Percentiles rank a stretch among this genome's conserved stretches.
These are phyloP conservation scores for Elymus sibiricus DNA, from an alignment of 176 grass and related monocot species.

Conservation along the genomic window DNA sequence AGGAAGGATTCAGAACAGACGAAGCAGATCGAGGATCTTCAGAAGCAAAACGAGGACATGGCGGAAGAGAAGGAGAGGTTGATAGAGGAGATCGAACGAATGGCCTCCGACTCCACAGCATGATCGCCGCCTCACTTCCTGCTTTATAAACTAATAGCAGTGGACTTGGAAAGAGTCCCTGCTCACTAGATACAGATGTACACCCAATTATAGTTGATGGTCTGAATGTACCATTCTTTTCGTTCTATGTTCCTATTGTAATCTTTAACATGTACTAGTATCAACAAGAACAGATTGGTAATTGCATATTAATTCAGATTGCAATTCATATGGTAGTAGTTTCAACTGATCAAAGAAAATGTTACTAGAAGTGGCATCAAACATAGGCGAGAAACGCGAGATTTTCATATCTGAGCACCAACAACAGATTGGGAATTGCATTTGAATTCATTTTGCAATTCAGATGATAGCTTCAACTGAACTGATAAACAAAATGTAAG, in stretches of 20 bases:
- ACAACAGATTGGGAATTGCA: not conserved
- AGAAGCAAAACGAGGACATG: slow-evolving; percentile 69
- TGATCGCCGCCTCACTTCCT: not conserved
- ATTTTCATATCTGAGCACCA: not conserved
- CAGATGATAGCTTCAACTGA: not conserved
- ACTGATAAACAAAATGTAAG: not conserved
- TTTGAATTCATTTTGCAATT: no score
- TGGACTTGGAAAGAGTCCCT: slow-evolving; percentile 5
- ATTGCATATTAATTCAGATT: not conserved
- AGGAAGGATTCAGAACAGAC: slow-evolving; percentile 85
- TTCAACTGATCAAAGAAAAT: not conserved
- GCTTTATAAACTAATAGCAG: slow-evolving; percentile 1
- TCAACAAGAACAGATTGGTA: not conserved
- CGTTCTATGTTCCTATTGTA: not conserved
- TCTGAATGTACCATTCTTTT: slow-evolving; percentile 39
- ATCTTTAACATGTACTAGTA: slow-evolving; percentile 1
- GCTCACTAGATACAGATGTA: slow-evolving; percentile 29
- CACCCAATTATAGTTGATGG: not conserved
- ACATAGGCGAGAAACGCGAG: not conserved
- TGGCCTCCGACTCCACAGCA: slow-evolving; percentile 27
- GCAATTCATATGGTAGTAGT: no score
- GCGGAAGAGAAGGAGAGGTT: slow-evolving; percentile 46
- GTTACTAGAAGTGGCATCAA: not conserved
- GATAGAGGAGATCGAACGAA: slow-evolving; percentile 61
- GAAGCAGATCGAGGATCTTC: slow-evolving; percentile 78